Evolutionary conservation across 1,284 basidiomycete species (phyloP).

Genomic region (Caloboletus firmus): DNA sequence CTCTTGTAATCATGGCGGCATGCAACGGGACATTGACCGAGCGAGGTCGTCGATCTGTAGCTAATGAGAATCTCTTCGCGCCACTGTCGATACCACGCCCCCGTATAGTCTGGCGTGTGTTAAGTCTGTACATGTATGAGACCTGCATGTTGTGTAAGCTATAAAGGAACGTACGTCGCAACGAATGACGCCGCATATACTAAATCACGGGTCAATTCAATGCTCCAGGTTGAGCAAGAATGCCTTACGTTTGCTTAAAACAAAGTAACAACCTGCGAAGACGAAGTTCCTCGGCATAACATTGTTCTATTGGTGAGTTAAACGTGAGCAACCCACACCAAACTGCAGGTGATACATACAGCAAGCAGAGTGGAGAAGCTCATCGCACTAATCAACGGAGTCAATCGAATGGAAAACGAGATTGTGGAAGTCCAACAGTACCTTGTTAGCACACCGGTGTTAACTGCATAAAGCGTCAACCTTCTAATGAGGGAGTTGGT

Average conservation of each 20-base stretch:
- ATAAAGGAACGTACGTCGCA: conserved; percentile 50
- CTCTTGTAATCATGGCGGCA: not conserved
- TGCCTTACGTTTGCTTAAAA: conserved; percentile 60
- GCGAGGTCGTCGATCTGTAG: not conserved
- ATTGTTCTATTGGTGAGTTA: conserved; percentile 47
- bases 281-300: conserved; percentile 54
- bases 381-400: conserved; percentile 43
- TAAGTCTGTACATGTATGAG: conserved; percentile 39
- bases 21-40: conserved; percentile 11
- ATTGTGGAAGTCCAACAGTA: conserved; percentile 24
- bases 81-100: conserved; percentile 44
- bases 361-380: conserved; percentile 58
- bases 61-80: conserved; percentile 29
- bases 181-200: conserved; percentile 70
- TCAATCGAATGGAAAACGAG: conserved; percentile 2
- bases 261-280: conserved; percentile 60
- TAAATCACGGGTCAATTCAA: conserved; percentile 26
- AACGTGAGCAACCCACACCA: not conserved
- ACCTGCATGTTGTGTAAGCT: not conserved
- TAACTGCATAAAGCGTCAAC: conserved; percentile 51
- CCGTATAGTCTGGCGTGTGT: conserved; percentile 48
- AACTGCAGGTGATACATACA: conserved; percentile 38
- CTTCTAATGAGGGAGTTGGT: conserved; percentile 60
- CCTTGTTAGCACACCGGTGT: conserved; percentile 58
- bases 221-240: not conserved